These are phyloP conservation scores for Neurospora cerealis DNA, from an alignment of 495 filamentous ascomycete species.

Conservation along the genomic window DNA sequence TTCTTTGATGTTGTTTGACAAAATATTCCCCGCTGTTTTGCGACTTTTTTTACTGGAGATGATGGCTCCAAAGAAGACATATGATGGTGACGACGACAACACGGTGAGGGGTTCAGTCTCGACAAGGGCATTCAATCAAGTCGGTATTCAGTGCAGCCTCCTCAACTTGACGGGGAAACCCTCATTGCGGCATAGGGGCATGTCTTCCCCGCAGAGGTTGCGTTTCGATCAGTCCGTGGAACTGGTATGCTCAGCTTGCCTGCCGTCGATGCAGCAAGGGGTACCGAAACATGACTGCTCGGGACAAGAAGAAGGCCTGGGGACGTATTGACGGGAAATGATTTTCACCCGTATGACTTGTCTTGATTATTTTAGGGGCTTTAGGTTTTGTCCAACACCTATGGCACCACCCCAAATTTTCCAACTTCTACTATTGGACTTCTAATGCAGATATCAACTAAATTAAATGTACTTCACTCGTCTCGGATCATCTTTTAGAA, in stretches of 20 bases:
- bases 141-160: neutral
- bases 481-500: neutral
- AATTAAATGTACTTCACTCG: slow-evolving; percentile 26
- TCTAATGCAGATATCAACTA: slow-evolving; percentile 47
- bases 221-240: neutral
- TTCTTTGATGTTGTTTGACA: slow-evolving; percentile 25
- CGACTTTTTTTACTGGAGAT: slow-evolving; percentile 19
- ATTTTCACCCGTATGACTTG: neutral
- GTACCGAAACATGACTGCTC: neutral
- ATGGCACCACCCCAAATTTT: neutral
- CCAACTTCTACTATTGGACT: slow-evolving; percentile 36
- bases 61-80: slow-evolving; percentile 14
- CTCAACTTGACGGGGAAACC: neutral
- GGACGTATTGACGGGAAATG: neutral
- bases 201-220: neutral
- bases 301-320: neutral
- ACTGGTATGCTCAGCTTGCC: neutral
- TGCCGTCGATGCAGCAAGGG: neutral
- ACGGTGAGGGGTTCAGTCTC: neutral
- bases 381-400: neutral
- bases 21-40: slow-evolving; percentile 26
- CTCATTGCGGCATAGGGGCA: neutral
- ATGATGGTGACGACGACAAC: slow-evolving; percentile 17
- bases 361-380: neutral
- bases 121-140: neutral